Evolutionary conservation across 148 eudicot species (phyloP), one percentile per base, ranked within the genome.

Genomic region (Silene uniflora): DNA sequence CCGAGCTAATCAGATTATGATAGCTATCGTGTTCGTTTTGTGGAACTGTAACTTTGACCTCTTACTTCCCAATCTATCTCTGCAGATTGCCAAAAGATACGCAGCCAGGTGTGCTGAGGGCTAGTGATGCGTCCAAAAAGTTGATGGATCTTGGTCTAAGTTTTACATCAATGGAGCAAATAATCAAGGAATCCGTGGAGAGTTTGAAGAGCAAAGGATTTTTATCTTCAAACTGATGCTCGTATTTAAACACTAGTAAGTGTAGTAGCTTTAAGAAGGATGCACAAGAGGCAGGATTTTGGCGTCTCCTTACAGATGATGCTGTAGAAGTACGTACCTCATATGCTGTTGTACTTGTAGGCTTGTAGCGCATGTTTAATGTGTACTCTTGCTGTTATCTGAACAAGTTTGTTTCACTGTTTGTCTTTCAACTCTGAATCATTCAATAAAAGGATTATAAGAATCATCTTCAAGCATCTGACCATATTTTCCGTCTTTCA

Each of bases 131-230:
- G 54, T 42, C 97, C 2, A 87, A 85, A 83, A 94, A 94, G 89
- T 80, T 94, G 77, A 91, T 90, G 78, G 91, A 89, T 62, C 75
- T 91, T 79, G 98, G 98, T 32, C 73, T 94, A n/a, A 76, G 89
- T 56, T 94, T 94, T 76, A 87, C 72, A 65, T 83, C 92, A 8
- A 86, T 91, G 92, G 97, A 90, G 64, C 89, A 89, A 72, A 90
- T 90, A 67, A 88, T 94, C 81, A 89, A 78, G 89, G 98, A 94
- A 6, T 73, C 91, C 10, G 89, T 91, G 13, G 92, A 94, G 76
- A 91, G 96, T 74, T 87, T 91, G 81, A 90, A 84, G 85, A 83
- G 81, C 86, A 87, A 86, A 76, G 98, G 97, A 60, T 90, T 83
- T 73, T 66, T 94, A 73, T 81, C 93, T 46, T 91, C 76, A 85